A percentile compares a stretch with the other conserved stretches of the same genome.
Evolutionary conservation across 352 stramenopile genomes (phyloP).

Genomic region (Thalassiosira livingstoniorum): DNA sequence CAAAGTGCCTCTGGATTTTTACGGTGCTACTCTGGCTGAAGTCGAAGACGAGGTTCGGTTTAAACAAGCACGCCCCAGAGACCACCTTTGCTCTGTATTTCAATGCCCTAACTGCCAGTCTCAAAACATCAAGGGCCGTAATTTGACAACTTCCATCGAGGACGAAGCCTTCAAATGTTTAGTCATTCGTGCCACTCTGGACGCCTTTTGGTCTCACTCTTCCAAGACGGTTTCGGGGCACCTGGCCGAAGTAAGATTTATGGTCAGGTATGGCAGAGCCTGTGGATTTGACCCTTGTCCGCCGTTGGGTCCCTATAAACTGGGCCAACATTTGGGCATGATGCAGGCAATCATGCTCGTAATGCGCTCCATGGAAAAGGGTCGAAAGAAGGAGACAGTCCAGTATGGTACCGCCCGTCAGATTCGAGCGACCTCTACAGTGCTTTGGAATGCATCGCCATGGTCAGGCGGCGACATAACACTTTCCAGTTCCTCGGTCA

Average conservation of each 20-base stretch:
- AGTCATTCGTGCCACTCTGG: neutral
- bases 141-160: neutral
- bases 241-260: neutral
- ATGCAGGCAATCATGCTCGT: neutral
- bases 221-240: neutral
- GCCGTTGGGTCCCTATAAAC: neutral
- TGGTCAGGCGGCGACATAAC: neutral
- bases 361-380: neutral
- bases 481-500: neutral
- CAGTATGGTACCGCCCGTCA: constrained; percentile 1
- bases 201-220: neutral
- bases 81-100: neutral
- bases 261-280: neutral
- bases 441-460: neutral
- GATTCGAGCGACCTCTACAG: neutral
- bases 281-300: neutral
- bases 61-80: neutral
- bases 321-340: neutral
- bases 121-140: neutral
- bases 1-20: neutral
- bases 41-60: neutral
- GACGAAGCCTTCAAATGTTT: neutral
- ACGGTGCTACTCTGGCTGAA: neutral
- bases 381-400: neutral
- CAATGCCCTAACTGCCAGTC: constrained; percentile 9